Conservation (phyloP, 2,329 filamentous ascomycete genomes). For the Mariannaea sp. region DNA sequence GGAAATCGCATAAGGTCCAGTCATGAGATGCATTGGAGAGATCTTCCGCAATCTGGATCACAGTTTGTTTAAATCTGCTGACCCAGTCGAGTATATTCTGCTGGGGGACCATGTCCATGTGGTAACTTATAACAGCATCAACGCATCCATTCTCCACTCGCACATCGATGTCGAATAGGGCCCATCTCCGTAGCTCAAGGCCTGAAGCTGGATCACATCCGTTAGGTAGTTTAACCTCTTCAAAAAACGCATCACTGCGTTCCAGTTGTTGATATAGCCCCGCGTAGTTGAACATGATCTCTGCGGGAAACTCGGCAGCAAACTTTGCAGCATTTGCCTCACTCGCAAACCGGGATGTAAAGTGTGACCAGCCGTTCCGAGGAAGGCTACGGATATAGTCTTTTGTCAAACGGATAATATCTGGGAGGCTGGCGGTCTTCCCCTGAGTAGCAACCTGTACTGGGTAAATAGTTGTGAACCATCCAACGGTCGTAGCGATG, state of each 20-base stretch:
- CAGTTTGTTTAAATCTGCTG: neutral
- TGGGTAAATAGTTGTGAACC: slow-evolving; percentile 44
- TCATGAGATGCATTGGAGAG: neutral
- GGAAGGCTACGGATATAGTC: no score
- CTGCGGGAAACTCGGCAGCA: neutral
- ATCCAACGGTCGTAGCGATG: slow-evolving; percentile 47
- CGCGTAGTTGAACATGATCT: slow-evolving; percentile 5
- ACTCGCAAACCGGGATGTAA: neutral
- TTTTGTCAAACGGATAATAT: no score
- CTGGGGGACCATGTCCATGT: neutral
- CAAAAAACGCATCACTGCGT: neutral
- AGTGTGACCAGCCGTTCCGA: neutral
- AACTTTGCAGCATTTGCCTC: neutral
- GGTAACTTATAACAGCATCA: neutral
- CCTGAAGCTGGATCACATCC: no score
- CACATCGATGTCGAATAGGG: slow-evolving; percentile 1
- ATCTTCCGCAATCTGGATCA: neutral
- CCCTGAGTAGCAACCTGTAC: neutral
- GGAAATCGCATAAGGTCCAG: neutral
- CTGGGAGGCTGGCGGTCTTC: no score
- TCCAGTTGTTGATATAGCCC: slow-evolving; percentile 3
- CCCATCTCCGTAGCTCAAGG: neutral
- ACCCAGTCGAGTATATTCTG: neutral
- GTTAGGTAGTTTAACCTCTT: neutral
- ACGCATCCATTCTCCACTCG: neutral